phyloP scores from a whole-genome alignment of 1,284 basidiomycete species.

The Calocybe gambosa region DNA sequence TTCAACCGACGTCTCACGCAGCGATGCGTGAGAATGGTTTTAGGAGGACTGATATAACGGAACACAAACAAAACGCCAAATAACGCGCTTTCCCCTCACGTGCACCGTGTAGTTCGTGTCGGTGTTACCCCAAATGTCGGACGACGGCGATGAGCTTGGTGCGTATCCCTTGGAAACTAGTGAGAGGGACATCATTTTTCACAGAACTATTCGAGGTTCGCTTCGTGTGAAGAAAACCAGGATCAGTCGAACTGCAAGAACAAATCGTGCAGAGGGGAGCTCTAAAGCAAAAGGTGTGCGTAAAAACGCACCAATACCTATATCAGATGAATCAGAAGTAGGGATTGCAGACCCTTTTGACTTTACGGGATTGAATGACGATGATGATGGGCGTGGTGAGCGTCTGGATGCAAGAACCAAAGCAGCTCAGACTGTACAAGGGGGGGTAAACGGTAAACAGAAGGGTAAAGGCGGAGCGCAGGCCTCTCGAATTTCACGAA shows the following conservation, averaged over 20 bases:
- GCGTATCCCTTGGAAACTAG: not conserved
- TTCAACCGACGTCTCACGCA: too few species aligned
- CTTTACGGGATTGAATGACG: conserved; percentile 1
- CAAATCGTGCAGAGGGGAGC: conserved; percentile 17
- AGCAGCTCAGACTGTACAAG: conserved; percentile 15
- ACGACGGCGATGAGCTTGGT: conserved; percentile 22
- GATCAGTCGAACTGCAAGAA: conserved; percentile 11
- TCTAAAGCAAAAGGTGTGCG: conserved; percentile 14
- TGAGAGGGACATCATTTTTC: not conserved
- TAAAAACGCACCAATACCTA: conserved; percentile 6
- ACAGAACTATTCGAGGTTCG: conserved; percentile 18
- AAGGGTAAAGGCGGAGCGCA: conserved; percentile 30
- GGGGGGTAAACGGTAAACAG: conserved; percentile 15
- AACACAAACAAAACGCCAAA: conserved; percentile 2
- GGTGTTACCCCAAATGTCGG: conserved; percentile 15
- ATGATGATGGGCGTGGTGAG: not conserved
- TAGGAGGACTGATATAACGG: too few species aligned
- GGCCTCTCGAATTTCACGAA: conserved; percentile 12
- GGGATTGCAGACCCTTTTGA: conserved; percentile 15
- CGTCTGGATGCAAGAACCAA: conserved; percentile 5
- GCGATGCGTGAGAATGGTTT: too few species aligned
- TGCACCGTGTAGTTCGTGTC: conserved; percentile 18
- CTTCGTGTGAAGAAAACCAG: conserved; percentile 10
- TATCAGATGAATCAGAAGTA: conserved; percentile 16
- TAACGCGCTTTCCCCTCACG: conserved; percentile 14